Conservation (phyloP, 495 filamentous ascomycete species). For the Baudoinia panamericana region DNA sequence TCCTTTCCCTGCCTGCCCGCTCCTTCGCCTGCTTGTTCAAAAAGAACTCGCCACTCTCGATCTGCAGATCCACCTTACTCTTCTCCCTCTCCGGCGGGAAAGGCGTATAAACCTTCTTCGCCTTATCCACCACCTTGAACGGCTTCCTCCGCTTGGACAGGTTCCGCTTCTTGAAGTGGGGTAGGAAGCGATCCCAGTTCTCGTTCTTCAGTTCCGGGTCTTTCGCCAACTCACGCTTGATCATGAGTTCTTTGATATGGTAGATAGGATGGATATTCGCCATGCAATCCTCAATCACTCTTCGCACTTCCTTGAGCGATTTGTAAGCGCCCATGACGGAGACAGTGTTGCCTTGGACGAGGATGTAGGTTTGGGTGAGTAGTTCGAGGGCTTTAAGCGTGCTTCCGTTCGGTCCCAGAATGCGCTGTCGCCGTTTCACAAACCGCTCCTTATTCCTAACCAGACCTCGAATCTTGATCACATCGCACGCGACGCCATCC, state of each 20-base stretch:
- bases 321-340: constrained; percentile 82
- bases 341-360: constrained; percentile 96
- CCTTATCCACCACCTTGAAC: constrained; percentile 79
- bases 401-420: constrained; percentile 69
- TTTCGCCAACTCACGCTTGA: constrained; percentile 94
- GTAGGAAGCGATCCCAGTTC: constrained; percentile 91
- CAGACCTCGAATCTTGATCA: constrained; percentile 84
- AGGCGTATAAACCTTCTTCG: constrained; percentile 84
- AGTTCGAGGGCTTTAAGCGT: constrained; percentile 92
- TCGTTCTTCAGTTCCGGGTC: constrained; percentile 77
- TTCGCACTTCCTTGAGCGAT: constrained; percentile 81
- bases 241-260: constrained; percentile 97
- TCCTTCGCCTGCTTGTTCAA: constrained; percentile 83
- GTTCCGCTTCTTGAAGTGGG: constrained; percentile 94
- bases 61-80: constrained; percentile 96
- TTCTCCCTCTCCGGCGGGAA: constrained; percentile 63
- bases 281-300: constrained; percentile 93
- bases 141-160: constrained; percentile 73
- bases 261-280: constrained; percentile 86
- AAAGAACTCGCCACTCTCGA: constrained; percentile 97
- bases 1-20: constrained; percentile 60
- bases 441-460: constrained; percentile 95
- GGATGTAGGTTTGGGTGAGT: constrained; percentile 83
- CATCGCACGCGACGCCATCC: constrained; percentile 77
- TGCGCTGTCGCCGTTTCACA: constrained; percentile 86